phyloP scores from a whole-genome alignment of 768 basidiomycete species.

The Sutorius australiensis region DNA sequence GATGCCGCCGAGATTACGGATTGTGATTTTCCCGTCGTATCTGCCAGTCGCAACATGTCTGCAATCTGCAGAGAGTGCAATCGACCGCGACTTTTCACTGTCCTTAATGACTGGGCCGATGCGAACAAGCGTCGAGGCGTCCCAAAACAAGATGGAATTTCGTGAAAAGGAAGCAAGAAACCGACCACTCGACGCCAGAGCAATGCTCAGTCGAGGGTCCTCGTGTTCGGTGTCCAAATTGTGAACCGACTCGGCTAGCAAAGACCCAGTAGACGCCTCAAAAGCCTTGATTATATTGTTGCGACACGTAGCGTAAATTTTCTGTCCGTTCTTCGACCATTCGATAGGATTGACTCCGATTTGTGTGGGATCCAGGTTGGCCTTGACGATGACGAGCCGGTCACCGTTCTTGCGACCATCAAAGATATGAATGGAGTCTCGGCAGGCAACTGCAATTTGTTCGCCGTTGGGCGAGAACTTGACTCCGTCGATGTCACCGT shows the following conservation, averaged over 20 bases:
- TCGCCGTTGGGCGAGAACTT: background rate
- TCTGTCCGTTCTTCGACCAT: background rate
- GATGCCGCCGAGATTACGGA: background rate
- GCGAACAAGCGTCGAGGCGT: background rate
- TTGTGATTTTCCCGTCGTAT: background rate
- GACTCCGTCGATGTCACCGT: accelerated
- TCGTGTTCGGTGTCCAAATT: background rate
- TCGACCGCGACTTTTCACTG: background rate
- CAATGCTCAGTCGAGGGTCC: background rate
- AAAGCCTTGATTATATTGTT: background rate
- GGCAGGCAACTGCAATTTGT: background rate
- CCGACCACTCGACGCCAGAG: background rate
- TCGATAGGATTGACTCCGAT: background rate
- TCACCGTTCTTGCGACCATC: background rate
- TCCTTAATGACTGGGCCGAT: background rate
- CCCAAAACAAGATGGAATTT: background rate
- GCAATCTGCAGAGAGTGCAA: background rate
- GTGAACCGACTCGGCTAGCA: background rate
- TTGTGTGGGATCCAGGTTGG: background rate
- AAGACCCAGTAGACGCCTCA: background rate
- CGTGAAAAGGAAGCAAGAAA: background rate
- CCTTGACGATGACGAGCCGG: background rate
- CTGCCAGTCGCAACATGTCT: background rate
- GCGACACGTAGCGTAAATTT: background rate
- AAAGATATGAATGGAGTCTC: background rate